A percentile compares a stretch with the other conserved stretches of the same genome.
Conservation (phyloP, 139 green algal species). For the Picochlorum sp. region DNA sequence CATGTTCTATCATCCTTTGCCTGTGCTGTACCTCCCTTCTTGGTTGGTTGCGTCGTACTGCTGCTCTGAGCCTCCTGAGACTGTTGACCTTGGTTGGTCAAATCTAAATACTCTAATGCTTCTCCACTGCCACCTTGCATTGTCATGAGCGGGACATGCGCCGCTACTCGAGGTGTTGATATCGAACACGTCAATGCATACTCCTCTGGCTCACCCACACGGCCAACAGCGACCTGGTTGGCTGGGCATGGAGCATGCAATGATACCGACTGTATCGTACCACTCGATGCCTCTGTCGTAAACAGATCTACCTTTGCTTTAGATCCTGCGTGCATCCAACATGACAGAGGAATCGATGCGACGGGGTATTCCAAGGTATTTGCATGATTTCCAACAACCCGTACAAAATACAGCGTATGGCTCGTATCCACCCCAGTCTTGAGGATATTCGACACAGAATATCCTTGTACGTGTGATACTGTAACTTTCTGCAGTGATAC, state of each 20-base stretch:
- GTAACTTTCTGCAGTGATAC: too few species aligned
- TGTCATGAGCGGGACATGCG: neutral
- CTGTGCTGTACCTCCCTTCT: neutral
- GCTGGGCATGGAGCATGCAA: neutral
- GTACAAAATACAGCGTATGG: neutral
- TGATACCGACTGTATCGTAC: neutral
- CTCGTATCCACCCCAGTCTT: too few species aligned
- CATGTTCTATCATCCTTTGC: slow-evolving; percentile 12
- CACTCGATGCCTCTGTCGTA: neutral
- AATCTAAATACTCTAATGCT: neutral
- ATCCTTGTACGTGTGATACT: too few species aligned
- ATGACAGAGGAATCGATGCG: neutral
- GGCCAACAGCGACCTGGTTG: neutral
- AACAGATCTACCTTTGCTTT: neutral
- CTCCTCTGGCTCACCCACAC: neutral
- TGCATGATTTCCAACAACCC: neutral
- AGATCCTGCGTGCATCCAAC: neutral
- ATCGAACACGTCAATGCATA: neutral
- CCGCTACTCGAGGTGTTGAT: neutral
- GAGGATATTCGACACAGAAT: too few species aligned
- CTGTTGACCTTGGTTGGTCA: neutral
- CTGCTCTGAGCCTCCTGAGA: too few species aligned
- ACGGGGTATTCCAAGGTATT: neutral
- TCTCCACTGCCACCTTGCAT: neutral
- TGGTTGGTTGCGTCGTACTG: too few species aligned